Base-by-base conservation (phyloP, 2,329 filamentous ascomycete genomes). In the Aspergillus oerlinghausenensis region DNA sequence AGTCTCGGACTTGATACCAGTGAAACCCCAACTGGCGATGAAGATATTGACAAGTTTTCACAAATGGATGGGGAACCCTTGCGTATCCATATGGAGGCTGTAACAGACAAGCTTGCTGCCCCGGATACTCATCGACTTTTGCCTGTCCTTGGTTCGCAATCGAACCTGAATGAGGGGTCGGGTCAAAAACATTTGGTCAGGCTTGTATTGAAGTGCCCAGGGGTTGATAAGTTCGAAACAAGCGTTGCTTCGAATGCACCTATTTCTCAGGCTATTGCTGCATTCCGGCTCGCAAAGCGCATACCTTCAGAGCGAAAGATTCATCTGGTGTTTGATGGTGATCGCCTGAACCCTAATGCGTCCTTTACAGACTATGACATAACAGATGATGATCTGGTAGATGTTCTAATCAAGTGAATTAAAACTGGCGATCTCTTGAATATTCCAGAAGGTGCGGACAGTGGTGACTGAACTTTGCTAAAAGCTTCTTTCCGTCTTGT, bases 51-150 rank as follows among this genome's bases (percentile, higher is more conserved):
- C 23, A 72, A 80, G 4, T 77, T 79, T 23, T 80, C 82, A 1
- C 81, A 82, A 21, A 63, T 69, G 53, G 72, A 78, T 3, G 80
- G 82, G 26, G 79, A 81, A 25, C 78, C 80, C 11, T 74, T 79
- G 7, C 82, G 82, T 53, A 81, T 96, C n/a, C 82, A 88, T 62
- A 80, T 96, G 60, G 87, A 92, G 70, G 89, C 88, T 6, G 90
- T 89, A 82, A 93, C 89, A 0, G 78, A 84, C 7, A 84, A 88
- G 10, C 51, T 72, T 29, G 45, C 56, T 25, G 38, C 43, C 21
- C 23, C 21, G 54, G 29, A 48, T 57, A 14, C 59, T 59, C 10
- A 26, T 35, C 40, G 25, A 26, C 42, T 35, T 8, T 47, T 14
- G 17, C 25, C 49, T 49, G 35, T 40, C 19, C 19, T 14, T 14